Base-by-base conservation (phyloP, 352 stramenopile genomes). In the Saprolegnia diclina region DNA sequence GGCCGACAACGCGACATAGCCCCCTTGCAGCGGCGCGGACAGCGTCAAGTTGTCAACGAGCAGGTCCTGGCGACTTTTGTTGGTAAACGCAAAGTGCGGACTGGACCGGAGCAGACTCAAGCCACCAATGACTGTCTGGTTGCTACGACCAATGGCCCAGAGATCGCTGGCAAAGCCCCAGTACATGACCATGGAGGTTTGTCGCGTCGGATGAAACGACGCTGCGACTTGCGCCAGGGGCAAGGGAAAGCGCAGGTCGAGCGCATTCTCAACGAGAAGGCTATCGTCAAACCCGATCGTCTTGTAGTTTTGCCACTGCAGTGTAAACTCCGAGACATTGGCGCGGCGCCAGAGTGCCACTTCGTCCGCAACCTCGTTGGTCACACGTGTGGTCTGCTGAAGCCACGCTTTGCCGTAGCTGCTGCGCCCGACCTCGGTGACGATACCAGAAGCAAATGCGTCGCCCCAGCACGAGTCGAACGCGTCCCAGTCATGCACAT, bases 281-380 rank as follows among this genome's bases (percentile, higher is more conserved):
- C 11, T 55, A 9, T 54, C 59, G 22, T n/a, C n/a, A 53, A 66
- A 29, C 16, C 32, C 59, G 21, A 56, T 66, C 10, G 59, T 54
- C 32, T 66, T 56, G 59, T 66, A 66, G 32, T 66, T 66, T 66
- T 66, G 59, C 59, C 59, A 66, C n/a, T 66, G 24, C 2, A 45
- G 22, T 14, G n/a, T 19, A 56, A 54, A 66, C 10, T 16, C 56
- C 13, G 21, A 3, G 21, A 66, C 56, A 5, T 11, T 21, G 40
- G 14, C n/a, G 16, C 21, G 19, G 1, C 32, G 22, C 59, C 59
- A 66, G 40, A 24, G 56, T 10, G 9, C 19, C 1, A 14, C 11
- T 56, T 66, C 59, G 10, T 55, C 59, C 16, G 21, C 9, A 10
- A 54, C 16, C 10, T 4, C 19, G 0, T 5, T 66, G 18, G n/a